Evolutionary conservation across 192 early-diverging fungal species (phyloP).

Genomic region (Coemansia sp.): DNA sequence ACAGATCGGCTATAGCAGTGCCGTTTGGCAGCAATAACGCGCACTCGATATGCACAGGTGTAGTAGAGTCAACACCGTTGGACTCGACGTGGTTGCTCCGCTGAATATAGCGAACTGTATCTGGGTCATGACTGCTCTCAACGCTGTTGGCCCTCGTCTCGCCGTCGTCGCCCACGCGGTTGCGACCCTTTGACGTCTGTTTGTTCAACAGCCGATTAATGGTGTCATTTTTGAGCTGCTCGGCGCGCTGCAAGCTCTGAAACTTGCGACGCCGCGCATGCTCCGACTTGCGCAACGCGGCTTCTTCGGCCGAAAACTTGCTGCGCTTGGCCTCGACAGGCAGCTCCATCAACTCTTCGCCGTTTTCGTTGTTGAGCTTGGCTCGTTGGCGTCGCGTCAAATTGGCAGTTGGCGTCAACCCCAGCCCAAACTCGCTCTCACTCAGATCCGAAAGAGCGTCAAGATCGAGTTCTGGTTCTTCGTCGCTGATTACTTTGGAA

Average conservation of each 20-base stretch:
- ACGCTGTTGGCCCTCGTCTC: slow-evolving; percentile 50
- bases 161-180: slow-evolving; percentile 62
- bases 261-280: slow-evolving; percentile 75
- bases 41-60: slow-evolving; percentile 15
- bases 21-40: slow-evolving; percentile 19
- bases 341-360: slow-evolving; percentile 67
- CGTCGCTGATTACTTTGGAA: not conserved
- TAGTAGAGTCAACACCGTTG: not conserved
- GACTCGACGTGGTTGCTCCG: slow-evolving; percentile 5
- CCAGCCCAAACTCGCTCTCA: slow-evolving; percentile 6
- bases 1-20: slow-evolving; percentile 17
- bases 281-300: slow-evolving; percentile 69
- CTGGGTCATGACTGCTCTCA: slow-evolving; percentile 14
- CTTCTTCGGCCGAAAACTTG: slow-evolving; percentile 69
- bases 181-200: slow-evolving; percentile 69
- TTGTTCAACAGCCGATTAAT: slow-evolving; percentile 82
- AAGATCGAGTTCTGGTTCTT: not conserved
- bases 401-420: slow-evolving; percentile 2
- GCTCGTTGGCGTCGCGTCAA: slow-evolving; percentile 74
- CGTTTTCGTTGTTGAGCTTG: slow-evolving; percentile 57
- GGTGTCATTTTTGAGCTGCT: slow-evolving; percentile 71
- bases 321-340: slow-evolving; percentile 67
- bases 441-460: slow-evolving; percentile 13
- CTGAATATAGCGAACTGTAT: slow-evolving; percentile 30
- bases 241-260: slow-evolving; percentile 73